phyloP scores from a whole-genome alignment of 495 filamentous ascomycete species.

The Filosporella fistucella region DNA sequence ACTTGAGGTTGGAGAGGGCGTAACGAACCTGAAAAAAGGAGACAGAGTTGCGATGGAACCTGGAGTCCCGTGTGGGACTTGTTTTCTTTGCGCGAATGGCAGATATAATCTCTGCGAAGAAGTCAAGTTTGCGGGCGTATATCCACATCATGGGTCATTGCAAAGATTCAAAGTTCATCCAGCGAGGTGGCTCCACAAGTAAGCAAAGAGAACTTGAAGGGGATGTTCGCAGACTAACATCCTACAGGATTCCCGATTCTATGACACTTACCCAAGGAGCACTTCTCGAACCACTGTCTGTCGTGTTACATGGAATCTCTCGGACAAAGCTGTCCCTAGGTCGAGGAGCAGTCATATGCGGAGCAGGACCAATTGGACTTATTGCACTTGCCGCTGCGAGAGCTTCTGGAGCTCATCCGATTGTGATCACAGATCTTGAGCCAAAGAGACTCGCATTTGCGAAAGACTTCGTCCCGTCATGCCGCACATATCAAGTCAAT shows the following conservation, averaged over 20 bases:
- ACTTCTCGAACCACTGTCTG: constrained; percentile 48
- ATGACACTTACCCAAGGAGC: constrained; percentile 45
- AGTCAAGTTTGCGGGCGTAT: constrained; percentile 51
- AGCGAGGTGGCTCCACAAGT: constrained; percentile 43
- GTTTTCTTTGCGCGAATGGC: constrained; percentile 43
- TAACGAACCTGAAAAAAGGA: constrained; percentile 65
- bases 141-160: constrained; percentile 52
- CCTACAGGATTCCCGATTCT: constrained; percentile 40
- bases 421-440: constrained; percentile 62
- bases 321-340: constrained; percentile 39
- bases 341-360: constrained; percentile 46
- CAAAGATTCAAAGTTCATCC: constrained; percentile 56
- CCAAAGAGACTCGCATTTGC: constrained; percentile 51
- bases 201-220: constrained; percentile 4
- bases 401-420: constrained; percentile 58
- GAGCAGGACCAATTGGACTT: constrained; percentile 50
- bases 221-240: constrained; percentile 6
- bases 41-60: constrained; percentile 66
- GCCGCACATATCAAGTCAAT: constrained; percentile 49
- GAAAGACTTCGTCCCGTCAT: constrained; percentile 49
- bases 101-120: constrained; percentile 48
- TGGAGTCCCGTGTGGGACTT: constrained; percentile 42
- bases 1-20: constrained; percentile 57
- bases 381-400: constrained; percentile 45
- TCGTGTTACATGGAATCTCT: constrained; percentile 47